Conservation (phyloP, 352 stramenopile species). For the Phytopythium sindhum region DNA sequence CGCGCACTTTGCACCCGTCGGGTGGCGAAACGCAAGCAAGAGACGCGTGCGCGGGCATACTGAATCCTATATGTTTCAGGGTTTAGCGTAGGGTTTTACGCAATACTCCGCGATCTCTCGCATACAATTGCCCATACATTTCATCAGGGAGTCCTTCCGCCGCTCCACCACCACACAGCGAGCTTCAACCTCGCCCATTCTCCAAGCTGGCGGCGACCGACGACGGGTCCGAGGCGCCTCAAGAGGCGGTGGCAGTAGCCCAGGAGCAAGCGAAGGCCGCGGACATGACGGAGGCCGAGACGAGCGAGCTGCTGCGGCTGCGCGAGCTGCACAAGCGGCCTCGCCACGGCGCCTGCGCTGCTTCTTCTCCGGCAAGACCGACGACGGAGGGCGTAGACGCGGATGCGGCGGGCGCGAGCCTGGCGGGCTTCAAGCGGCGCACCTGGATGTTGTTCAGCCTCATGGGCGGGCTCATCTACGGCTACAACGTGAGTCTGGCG, state of each 20-base stretch:
- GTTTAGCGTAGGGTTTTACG: not conserved
- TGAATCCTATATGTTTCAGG: not conserved
- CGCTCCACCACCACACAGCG: not conserved
- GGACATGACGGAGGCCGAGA: constrained; percentile 40
- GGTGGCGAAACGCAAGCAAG: constrained; percentile 5
- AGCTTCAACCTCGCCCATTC: not conserved
- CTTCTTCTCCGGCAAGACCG: not conserved
- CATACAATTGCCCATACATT: not conserved
- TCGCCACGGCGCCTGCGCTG: not conserved
- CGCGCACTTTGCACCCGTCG: not conserved
- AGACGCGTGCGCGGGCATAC: not conserved
- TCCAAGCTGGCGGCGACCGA: not conserved
- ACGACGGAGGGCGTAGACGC: constrained; percentile 2
- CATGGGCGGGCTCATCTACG: constrained; percentile 83
- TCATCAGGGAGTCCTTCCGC: too few relatives aligned
- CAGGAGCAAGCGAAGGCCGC: not conserved
- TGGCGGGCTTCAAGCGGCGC: constrained; percentile 32
- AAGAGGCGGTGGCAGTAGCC: not conserved
- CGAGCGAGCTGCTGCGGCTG: constrained; percentile 58
- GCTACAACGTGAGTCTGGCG: constrained; percentile 85
- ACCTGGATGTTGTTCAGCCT: constrained; percentile 80
- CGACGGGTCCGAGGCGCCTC: not conserved
- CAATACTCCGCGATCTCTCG: not conserved
- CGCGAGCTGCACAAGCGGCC: constrained; percentile 25
- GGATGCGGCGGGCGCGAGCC: constrained; percentile 10